A percentile compares a stretch with the other conserved stretches of the same genome.
Conservation (phyloP, 805 yeast species). For the Yarrowia yakushimensis region DNA sequence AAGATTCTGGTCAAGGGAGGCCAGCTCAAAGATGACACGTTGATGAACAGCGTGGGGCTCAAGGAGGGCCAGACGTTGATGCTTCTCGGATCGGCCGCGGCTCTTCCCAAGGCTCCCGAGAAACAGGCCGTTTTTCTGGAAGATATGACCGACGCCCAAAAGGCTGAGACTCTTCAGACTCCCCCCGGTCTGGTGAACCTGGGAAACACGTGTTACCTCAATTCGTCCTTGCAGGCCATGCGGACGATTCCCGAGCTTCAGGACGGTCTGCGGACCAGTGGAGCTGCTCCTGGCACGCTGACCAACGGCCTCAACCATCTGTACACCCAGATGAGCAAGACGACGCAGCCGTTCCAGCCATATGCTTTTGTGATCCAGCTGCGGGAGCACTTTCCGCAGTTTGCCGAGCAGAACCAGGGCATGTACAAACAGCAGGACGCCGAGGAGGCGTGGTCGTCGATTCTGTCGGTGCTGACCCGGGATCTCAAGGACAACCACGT, state of each 20-base stretch:
- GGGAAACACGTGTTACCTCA: slow-evolving; percentile 77
- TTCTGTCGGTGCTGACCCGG: slow-evolving; percentile 51
- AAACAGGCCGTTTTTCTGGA: slow-evolving; percentile 60
- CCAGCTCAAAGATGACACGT: slow-evolving; percentile 70
- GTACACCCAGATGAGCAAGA: slow-evolving; percentile 34
- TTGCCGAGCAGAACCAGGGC: slow-evolving; percentile 70
- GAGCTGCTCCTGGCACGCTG: slow-evolving; percentile 37
- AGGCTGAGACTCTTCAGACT: slow-evolving; percentile 38
- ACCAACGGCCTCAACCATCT: slow-evolving; percentile 37
- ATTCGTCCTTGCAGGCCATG: slow-evolving; percentile 62
- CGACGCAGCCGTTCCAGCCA: slow-evolving; percentile 58
- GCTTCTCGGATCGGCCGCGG: slow-evolving; percentile 91
- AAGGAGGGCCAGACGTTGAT: slow-evolving; percentile 67
- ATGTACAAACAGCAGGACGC: slow-evolving; percentile 94
- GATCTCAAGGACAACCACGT: slow-evolving; percentile 44
- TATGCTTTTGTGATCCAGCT: slow-evolving; percentile 51
- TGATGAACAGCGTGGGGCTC: slow-evolving; percentile 50
- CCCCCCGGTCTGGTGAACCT: slow-evolving; percentile 68
- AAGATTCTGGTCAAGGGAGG: slow-evolving; percentile 88
- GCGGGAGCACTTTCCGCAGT: slow-evolving; percentile 77
- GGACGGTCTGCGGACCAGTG: slow-evolving; percentile 40
- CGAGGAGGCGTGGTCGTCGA: slow-evolving; percentile 88
- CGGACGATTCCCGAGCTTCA: slow-evolving; percentile 49
- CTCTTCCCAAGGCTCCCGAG: slow-evolving; percentile 46
- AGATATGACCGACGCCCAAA: slow-evolving; percentile 53